A percentile compares a stretch with the other conserved stretches of the same genome.
These are phyloP conservation scores for Calonectria pauciramosa DNA, from an alignment of 2,329 filamentous ascomycete species.

Conservation along the genomic window DNA sequence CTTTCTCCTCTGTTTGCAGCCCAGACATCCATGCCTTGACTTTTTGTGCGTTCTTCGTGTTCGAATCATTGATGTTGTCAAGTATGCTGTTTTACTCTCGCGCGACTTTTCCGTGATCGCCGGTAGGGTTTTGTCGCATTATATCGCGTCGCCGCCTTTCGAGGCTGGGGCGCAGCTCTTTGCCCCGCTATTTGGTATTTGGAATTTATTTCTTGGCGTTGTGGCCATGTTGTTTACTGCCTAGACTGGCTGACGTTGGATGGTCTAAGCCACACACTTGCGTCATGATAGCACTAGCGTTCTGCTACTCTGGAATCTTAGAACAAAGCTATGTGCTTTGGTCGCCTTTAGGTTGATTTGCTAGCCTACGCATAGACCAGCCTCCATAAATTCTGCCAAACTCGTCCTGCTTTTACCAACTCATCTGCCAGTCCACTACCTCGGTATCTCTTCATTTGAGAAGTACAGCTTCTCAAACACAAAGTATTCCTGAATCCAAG, in stretches of 20 bases:
- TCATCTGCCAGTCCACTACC: too few species aligned
- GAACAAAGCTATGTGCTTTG: too few species aligned
- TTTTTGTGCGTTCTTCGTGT: constrained; percentile 40
- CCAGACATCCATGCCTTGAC: constrained; percentile 39
- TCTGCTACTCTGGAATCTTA: too few species aligned
- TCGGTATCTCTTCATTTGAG: too few species aligned
- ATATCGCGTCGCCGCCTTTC: not conserved
- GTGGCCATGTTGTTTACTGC: not conserved
- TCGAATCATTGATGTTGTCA: constrained; percentile 3
- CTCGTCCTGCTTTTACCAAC: too few species aligned
- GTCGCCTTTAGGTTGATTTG: too few species aligned
- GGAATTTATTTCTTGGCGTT: not conserved
- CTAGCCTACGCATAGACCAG: too few species aligned
- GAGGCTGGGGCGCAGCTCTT: constrained; percentile 1
- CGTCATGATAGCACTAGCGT: not conserved
- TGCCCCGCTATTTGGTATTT: constrained; percentile 1
- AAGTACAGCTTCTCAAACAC: too few species aligned
- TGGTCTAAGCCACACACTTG: constrained; percentile 7
- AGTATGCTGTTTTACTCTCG: not conserved
- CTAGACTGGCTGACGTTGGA: not conserved
- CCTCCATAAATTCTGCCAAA: too few species aligned
- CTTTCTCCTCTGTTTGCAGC: constrained; percentile 41
- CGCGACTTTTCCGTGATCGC: not conserved
- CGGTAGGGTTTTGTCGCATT: not conserved
- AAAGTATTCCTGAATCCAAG: too few species aligned